A percentile compares a stretch with the other conserved stretches of the same genome.
Conservation (phyloP, 1,139 yeast species). For the Ogataea hybrid region DNA sequence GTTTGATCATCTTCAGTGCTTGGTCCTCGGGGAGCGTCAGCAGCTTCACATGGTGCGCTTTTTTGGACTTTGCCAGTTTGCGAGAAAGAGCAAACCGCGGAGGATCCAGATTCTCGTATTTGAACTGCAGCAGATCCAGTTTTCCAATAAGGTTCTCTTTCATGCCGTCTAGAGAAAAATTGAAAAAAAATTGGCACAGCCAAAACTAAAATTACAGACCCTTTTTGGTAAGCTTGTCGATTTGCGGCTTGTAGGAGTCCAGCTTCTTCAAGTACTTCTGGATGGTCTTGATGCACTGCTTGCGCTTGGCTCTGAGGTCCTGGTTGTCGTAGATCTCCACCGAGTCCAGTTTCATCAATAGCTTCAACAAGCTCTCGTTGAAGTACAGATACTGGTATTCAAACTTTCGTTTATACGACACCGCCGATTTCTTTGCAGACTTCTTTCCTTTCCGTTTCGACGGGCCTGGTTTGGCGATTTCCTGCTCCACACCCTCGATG, state of each 20-base stretch:
- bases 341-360: conserved; percentile 63
- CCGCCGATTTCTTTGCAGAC: conserved; percentile 8
- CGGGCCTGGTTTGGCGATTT: conserved; percentile 5
- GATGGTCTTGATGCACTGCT: conserved; percentile 55
- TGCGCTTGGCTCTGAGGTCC: conserved; percentile 55
- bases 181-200: conserved; percentile 9
- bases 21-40: conserved; percentile 40
- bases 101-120: conserved; percentile 37
- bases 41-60: conserved; percentile 32
- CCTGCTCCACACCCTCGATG: conserved; percentile 17
- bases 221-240: conserved; percentile 22
- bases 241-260: conserved; percentile 46
- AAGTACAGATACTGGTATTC: conserved; percentile 55
- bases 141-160: conserved; percentile 42
- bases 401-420: conserved; percentile 34
- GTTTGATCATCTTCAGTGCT: conserved; percentile 43
- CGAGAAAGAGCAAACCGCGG: conserved; percentile 58
- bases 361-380: conserved; percentile 66
- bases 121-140: conserved; percentile 50
- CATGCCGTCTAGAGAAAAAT: conserved; percentile 6
- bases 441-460: conserved; percentile 8
- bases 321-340: conserved; percentile 52
- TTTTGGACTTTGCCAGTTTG: conserved; percentile 41
- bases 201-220: conserved; percentile 12
- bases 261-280: conserved; percentile 60